Percentiles rank a stretch among this genome's conserved stretches.
phyloP scores from a whole-genome alignment of 179 eudicot species.

The Nepenthes alata region DNA sequence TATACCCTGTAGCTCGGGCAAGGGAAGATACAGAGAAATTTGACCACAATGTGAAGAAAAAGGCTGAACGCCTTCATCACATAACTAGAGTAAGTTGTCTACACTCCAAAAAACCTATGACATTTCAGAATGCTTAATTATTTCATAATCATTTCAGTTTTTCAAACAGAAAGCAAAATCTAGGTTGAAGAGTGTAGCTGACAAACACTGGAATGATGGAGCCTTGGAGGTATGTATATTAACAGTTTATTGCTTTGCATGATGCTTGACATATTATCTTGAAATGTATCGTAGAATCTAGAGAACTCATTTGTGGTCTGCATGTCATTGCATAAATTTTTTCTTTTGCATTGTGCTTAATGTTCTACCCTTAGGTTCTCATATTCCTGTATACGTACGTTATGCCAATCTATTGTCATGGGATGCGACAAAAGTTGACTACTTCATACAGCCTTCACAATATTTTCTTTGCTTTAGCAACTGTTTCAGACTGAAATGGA shows the following conservation, averaged over 20 bases:
- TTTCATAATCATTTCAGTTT: constrained; percentile 34
- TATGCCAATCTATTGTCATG: too few relatives aligned
- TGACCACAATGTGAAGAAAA: constrained; percentile 64
- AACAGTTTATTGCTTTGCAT: not conserved
- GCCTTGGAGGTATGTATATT: constrained; percentile 76
- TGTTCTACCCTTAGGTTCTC: too few relatives aligned
- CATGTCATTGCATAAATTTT: too few relatives aligned
- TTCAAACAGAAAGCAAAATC: constrained; percentile 70
- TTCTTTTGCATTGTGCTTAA: too few relatives aligned
- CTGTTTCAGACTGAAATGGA: too few relatives aligned
- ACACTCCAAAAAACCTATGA: not conserved
- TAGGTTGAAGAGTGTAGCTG: constrained; percentile 75
- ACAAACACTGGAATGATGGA: constrained; percentile 93
- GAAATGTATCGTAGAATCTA: not conserved
- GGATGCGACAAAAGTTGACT: too few relatives aligned
- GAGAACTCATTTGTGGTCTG: not conserved
- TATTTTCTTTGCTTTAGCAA: too few relatives aligned
- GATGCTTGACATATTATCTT: not conserved
- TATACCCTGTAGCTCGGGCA: constrained; percentile 53
- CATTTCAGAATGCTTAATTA: not conserved
- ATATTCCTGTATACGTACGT: too few relatives aligned
- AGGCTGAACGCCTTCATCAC: constrained; percentile 76
- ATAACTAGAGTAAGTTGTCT: constrained; percentile 54
- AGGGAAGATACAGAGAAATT: constrained; percentile 84
- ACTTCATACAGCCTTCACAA: too few relatives aligned